Evolutionary conservation across 2,329 filamentous ascomycete genomes (phyloP), one percentile per base, ranked within the genome.

Genomic region (Paraconiothyrium sp.): DNA sequence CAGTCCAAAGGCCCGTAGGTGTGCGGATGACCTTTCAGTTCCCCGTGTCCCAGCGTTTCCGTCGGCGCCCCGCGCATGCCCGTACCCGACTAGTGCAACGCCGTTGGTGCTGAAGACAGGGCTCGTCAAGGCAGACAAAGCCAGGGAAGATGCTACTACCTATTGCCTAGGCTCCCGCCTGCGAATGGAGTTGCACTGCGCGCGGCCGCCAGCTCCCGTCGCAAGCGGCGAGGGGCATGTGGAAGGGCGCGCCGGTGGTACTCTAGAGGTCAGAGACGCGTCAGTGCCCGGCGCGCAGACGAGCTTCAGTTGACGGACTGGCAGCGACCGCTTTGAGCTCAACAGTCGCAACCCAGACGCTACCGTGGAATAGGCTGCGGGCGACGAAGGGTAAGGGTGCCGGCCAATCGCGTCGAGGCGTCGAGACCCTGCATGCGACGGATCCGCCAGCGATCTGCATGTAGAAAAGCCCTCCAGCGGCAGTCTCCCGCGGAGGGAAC

Each of bases 381-480:
- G 46, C 24, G 22, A 14, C 4, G 46, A 13, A 2, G 46, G 46
- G 16, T 32, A 16, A 30, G 11, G 10, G 14, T 16, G 4, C 46
- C 46, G 24, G 5, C 46, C 46, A 48, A 48, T 48, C 7, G 46
- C 10, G 24, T 22, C 14, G 24, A 13, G 46, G 13, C 34, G 49
- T 52, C 24, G 32, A 11, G 49, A 39, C 49, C 49, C 49, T 52
- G 49, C 49, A 52, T 52, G 34, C 10, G 14, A 32, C 24, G 43
- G 43, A 46, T 24, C 30, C 48, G 47, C 54, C 39, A 58, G 10
- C 47, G 59, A 51, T 51, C 60, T 51, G 51, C 50, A 58, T 32
- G 58, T 54, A 51, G 20, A 20, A 61, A 57, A 30, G 16, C 30
- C 57, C 57, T 44, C 55, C 24, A 24, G 32, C 61, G 47, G 8